Percentiles rank a stretch among this genome's conserved stretches.
Conservation (phyloP, 2,329 filamentous ascomycete species). For the Microdochium trichocladiopsis region DNA sequence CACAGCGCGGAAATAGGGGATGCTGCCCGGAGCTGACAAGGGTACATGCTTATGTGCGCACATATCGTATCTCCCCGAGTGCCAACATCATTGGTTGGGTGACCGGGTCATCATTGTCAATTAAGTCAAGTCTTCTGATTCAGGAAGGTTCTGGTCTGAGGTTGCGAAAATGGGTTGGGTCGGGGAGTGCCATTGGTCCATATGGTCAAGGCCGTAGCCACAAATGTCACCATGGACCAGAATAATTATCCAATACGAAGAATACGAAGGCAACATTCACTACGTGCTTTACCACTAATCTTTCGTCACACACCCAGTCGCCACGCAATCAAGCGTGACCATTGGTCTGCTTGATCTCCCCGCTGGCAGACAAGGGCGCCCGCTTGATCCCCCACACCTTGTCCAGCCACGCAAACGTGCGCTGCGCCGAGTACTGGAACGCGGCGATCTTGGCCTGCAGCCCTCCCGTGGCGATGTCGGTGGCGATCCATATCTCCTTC, state of each 20-base stretch:
- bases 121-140: background rate
- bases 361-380: background rate
- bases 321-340: background rate
- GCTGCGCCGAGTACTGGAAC: constrained; percentile 1
- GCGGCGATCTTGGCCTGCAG: constrained; percentile 4
- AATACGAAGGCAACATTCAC: background rate
- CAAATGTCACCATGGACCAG: background rate
- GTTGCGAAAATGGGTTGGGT: background rate
- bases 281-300: background rate
- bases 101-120: background rate
- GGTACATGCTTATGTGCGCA: background rate
- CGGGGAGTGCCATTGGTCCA: background rate
- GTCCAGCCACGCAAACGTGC: constrained; percentile 2
- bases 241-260: background rate
- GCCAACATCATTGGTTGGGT: too few species aligned
- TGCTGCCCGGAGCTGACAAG: background rate
- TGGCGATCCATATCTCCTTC: constrained; percentile 3
- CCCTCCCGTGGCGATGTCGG: background rate
- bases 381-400: constrained; percentile 1
- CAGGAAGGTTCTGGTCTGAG: background rate
- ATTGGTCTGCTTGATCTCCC: background rate
- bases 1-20: background rate
- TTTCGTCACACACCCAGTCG: background rate
- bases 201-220: background rate
- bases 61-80: background rate